Conservation (phyloP, 805 yeast genomes). For the Candida argentea region DNA sequence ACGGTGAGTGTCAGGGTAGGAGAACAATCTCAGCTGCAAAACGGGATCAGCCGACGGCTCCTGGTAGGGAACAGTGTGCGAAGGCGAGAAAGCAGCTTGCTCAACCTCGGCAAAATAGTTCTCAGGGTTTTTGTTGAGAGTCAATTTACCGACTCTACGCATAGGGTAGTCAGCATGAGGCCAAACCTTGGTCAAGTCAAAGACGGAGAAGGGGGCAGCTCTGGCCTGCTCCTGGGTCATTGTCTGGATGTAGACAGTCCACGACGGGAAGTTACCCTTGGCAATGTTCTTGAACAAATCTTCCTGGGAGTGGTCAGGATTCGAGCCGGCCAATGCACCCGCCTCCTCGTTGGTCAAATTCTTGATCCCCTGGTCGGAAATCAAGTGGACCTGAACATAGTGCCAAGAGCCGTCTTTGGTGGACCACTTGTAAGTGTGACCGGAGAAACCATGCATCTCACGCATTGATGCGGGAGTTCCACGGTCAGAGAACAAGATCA, state of each 20-base stretch:
- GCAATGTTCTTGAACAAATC: constrained; percentile 75
- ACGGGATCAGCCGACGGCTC: constrained; percentile 75
- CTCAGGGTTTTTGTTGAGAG: constrained; percentile 44
- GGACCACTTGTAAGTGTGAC: constrained; percentile 77
- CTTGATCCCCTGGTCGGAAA: constrained; percentile 51
- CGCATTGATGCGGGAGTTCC: constrained; percentile 73
- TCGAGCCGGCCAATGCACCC: constrained; percentile 53
- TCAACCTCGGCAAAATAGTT: constrained; percentile 38
- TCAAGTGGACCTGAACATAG: constrained; percentile 71
- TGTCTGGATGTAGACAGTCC: constrained; percentile 79
- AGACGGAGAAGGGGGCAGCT: constrained; percentile 67
- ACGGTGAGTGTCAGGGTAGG: constrained; percentile 70
- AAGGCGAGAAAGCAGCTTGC: constrained; percentile 59
- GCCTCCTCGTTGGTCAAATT: constrained; percentile 58
- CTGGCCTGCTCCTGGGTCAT: constrained; percentile 80
- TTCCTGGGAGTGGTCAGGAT: constrained; percentile 76
- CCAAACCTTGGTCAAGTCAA: constrained; percentile 76
- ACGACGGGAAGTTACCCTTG: constrained; percentile 67
- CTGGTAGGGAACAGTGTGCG: constrained; percentile 65
- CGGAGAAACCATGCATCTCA: constrained; percentile 78
- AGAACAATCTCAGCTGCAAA: constrained; percentile 64
- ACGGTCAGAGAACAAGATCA: constrained; percentile 66
- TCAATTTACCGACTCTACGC: constrained; percentile 44
- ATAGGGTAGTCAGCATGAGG: constrained; percentile 47
- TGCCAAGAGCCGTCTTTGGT: constrained; percentile 66